Base-by-base conservation (phyloP, 352 stramenopile genomes). In the Peronospora destructor region DNA sequence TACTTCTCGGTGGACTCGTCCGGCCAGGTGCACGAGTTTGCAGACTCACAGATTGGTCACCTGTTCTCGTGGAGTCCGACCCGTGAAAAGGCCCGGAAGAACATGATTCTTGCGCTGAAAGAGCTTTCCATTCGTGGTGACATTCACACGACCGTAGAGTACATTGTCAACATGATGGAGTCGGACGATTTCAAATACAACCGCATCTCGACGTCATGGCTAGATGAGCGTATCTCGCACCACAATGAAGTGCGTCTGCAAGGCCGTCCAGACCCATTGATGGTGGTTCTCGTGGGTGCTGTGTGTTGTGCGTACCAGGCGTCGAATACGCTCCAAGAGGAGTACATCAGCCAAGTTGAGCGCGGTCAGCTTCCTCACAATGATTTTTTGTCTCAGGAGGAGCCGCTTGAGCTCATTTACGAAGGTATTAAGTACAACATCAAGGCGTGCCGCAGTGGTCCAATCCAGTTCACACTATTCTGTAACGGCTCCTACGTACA, bases 1-100 rank as follows among this genome's bases (percentile, higher is more conserved):
- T 99, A 99, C 80, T 99, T 99, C 62, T 97, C 81, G 35, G 97
- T 99, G 61, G 96, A 99, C 69, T 98, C 89, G 62, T 98, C 87
- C 19, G 97, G 97, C 9, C 89, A 96, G 49, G 97, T 99, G 39
- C 97, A 99, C 77, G 97, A 99, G 81, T 99, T 99, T 75, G 97
- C 97, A 8, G 97, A 99, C 73, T 99, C 95, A 30, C 97, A 99
- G 71, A 99, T 99, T 76, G 97, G 97, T 21, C 97, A 99, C 75
- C 80, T 99, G 54, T 99, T 99, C 73, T 96, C 95, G 16, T 97
- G 78, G 80, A 96, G 95, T 41, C 80, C 73, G 41, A 95, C 95
- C 49, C 80, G 97, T 47, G 97, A 99, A 61, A 92, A 95, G 49
- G 96, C 97, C 1, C 70, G 96, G 19, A 98, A 99, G 80, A 98